phyloP scores from a whole-genome alignment of 441 rosid genomes.

The Erysimum cheiri region DNA sequence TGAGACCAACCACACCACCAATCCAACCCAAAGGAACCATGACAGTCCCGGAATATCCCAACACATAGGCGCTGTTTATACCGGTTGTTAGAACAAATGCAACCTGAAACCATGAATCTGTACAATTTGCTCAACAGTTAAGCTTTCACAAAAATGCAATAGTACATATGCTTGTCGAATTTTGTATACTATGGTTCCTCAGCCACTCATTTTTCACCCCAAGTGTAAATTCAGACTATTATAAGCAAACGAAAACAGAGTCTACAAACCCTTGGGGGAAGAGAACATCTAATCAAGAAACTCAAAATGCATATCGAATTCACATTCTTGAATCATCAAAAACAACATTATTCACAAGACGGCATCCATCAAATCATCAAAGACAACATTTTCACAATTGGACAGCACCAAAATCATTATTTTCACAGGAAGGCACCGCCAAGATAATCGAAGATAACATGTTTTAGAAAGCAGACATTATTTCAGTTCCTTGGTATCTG shows the following conservation, averaged over 20 bases:
- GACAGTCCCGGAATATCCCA: conserved; percentile 88
- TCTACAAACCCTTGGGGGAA: not conserved
- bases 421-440: not conserved
- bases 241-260: not conserved
- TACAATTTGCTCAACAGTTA: conserved; percentile 30
- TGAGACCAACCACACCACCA: conserved; percentile 77
- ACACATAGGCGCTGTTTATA: conserved; percentile 87
- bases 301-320: too few species aligned
- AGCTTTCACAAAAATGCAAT: not conserved
- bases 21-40: conserved; percentile 95
- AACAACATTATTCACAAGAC: not conserved
- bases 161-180: too few species aligned
- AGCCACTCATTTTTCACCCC: not conserved
- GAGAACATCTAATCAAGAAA: not conserved
- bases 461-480: not conserved
- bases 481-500: not conserved
- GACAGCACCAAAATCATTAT: too few species aligned
- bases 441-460: conserved; percentile 2
- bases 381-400: too few species aligned
- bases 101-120: conserved; percentile 90
- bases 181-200: too few species aligned
- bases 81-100: conserved; percentile 88
- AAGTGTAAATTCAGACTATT: not conserved
- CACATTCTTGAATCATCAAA: too few species aligned
- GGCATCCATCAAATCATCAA: not conserved